Evolutionary conservation across 2,329 filamentous ascomycete genomes (phyloP).

Genomic region (Pyrenochaeta sp.): DNA sequence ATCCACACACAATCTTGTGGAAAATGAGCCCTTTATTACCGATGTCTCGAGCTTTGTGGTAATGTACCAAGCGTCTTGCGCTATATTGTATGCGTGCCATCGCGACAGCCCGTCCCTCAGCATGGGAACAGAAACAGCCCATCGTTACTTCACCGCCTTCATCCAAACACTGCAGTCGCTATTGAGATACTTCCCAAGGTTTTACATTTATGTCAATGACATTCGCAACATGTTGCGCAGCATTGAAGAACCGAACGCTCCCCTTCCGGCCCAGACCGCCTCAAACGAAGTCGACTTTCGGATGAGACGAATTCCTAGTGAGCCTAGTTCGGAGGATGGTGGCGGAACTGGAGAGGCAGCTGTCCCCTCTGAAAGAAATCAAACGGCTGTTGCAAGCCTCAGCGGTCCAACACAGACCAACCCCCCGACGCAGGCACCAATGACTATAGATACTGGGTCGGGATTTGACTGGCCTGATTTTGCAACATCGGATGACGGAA

Average conservation of each 20-base stretch:
- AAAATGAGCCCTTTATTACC: slow-evolving; percentile 4
- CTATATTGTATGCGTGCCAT: slow-evolving; percentile 20
- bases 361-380: too few species aligned
- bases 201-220: slow-evolving; percentile 12
- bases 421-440: not conserved
- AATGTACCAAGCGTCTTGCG: slow-evolving; percentile 19
- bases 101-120: slow-evolving; percentile 15
- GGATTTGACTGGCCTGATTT: slow-evolving; percentile 5
- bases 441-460: not conserved
- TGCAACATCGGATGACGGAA: slow-evolving; percentile 2
- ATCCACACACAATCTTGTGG: slow-evolving; percentile 5
- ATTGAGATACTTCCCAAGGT: slow-evolving; percentile 7
- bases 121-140: slow-evolving; percentile 12
- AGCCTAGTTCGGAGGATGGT: slow-evolving; percentile 8
- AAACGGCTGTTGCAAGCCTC: too few species aligned
- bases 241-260: slow-evolving; percentile 10
- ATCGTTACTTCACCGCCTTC: slow-evolving; percentile 12
- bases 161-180: slow-evolving; percentile 6
- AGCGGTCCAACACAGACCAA: not conserved
- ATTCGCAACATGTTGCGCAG: slow-evolving; percentile 19
- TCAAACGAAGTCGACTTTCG: slow-evolving; percentile 13
- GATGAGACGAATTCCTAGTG: slow-evolving; percentile 2
- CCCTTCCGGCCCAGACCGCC: slow-evolving; percentile 10
- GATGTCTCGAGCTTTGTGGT: slow-evolving; percentile 11
- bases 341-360: too few species aligned